These are phyloP conservation scores for Claviceps capensis DNA, from an alignment of 2,329 filamentous ascomycete genomes.

Conservation along the genomic window DNA sequence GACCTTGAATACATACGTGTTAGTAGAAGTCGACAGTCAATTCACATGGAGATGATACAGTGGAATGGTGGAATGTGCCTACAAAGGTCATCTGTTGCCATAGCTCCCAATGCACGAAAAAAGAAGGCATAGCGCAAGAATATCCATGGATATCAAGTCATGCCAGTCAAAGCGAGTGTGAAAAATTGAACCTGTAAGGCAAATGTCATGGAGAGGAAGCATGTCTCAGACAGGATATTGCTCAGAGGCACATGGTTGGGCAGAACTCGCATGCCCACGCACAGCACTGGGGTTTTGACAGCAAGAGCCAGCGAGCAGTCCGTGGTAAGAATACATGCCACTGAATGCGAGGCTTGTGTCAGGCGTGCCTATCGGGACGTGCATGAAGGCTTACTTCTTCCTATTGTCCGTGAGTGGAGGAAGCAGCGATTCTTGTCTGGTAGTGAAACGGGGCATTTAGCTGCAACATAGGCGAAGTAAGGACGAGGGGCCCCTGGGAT, in stretches of 20 bases:
- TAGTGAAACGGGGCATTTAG: neutral
- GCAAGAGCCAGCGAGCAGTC: conserved; percentile 6
- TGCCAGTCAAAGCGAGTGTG: neutral
- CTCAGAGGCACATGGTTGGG: neutral
- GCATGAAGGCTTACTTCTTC: neutral
- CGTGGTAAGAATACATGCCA: conserved; percentile 1
- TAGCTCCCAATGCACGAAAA: conserved; percentile 59
- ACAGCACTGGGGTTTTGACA: neutral
- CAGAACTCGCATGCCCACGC: neutral
- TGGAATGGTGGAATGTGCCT: conserved; percentile 25
- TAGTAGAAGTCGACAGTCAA: neutral
- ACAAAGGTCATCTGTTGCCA: conserved; percentile 91
- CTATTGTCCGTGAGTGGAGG: neutral
- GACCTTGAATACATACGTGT: conserved; percentile 34
- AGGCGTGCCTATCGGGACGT: neutral
- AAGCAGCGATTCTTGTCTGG: conserved; percentile 1
- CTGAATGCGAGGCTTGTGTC: neutral
- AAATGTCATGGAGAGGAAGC: neutral
- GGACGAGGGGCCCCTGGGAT: neutral
- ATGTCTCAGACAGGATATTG: neutral
- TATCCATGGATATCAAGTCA: conserved; percentile 1
- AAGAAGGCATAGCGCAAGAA: conserved; percentile 23
- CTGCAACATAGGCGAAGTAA: neutral
- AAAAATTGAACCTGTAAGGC: neutral
- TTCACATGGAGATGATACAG: too few relatives aligned